phyloP scores from a whole-genome alignment of 176 grass and related monocot genomes.

The Cocos nucifera region DNA sequence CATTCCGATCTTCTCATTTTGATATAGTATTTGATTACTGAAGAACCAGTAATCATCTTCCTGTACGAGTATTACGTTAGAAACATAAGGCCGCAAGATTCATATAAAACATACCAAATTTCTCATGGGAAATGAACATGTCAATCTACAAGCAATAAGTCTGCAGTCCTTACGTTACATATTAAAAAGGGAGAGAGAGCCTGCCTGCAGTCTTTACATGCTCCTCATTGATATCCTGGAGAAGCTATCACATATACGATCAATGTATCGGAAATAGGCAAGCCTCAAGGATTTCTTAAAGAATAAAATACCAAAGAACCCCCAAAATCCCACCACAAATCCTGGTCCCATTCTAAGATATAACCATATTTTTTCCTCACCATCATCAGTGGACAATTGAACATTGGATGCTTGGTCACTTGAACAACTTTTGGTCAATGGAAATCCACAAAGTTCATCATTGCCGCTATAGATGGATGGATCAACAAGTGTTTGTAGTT shows the following conservation, averaged over 20 bases:
- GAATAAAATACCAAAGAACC: conserved; percentile 46
- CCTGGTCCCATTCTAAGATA: conserved; percentile 36
- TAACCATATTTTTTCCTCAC: conserved; percentile 20
- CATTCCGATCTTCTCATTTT: no score
- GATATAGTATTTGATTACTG: no score
- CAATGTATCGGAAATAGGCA: conserved; percentile 29
- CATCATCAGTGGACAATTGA: background rate
- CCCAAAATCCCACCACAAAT: conserved; percentile 50
- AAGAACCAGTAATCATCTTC: background rate
- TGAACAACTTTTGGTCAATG: conserved; percentile 29
- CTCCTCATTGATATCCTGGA: background rate
- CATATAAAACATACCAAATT: no score
- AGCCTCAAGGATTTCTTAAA: conserved; percentile 19
- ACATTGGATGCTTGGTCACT: background rate
- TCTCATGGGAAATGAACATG: no score
- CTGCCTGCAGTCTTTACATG: no score
- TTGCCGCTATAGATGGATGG: conserved; percentile 41
- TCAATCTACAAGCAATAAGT: no score
- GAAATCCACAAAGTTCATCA: conserved; percentile 43
- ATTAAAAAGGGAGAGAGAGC: no score
- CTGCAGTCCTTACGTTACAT: no score
- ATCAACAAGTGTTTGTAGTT: conserved; percentile 47
- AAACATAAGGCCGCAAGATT: no score
- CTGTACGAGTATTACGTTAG: no score
- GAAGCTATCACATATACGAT: conserved; percentile 26